A percentile compares a stretch with the other conserved stretches of the same genome.
Conservation (phyloP, 1,139 yeast genomes). For the Casaregolazyma lundiana region DNA sequence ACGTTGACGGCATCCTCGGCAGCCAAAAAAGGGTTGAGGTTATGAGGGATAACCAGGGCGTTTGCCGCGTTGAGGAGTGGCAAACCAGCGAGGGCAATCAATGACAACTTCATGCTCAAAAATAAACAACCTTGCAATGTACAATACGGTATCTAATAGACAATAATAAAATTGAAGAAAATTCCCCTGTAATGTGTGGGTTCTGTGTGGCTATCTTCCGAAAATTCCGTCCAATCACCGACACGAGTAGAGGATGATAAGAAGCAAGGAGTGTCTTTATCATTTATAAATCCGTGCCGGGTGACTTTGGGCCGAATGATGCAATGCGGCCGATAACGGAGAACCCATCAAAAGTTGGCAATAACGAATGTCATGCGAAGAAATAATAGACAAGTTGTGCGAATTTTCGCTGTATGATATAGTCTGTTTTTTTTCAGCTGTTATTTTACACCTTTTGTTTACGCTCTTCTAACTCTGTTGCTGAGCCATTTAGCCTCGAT, state of each 20-base stretch:
- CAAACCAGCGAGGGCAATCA: conserved; percentile 41
- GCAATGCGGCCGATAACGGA: no score
- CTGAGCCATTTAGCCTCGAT: no score
- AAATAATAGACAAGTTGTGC: no score
- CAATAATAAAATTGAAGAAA: not conserved
- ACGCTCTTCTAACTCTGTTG: not conserved
- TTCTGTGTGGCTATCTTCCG: not conserved
- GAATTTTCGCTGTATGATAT: not conserved
- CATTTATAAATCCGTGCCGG: not conserved
- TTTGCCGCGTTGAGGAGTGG: conserved; percentile 50
- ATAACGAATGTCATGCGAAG: no score
- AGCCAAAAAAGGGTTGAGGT: conserved; percentile 23
- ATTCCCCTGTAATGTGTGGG: not conserved
- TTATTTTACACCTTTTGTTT: not conserved
- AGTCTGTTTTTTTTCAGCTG: not conserved
- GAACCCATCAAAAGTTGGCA: no score
- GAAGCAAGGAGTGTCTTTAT: not conserved
- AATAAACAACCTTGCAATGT: conserved; percentile 6
- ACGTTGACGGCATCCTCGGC: conserved; percentile 21
- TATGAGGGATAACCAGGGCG: conserved; percentile 61
- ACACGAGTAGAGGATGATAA: conserved; percentile 1
- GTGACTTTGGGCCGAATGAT: not conserved
- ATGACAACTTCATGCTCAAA: conserved; percentile 32
- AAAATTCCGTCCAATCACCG: not conserved
- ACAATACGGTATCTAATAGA: not conserved